Percentiles rank a stretch among this genome's conserved stretches.
Evolutionary conservation across 2,329 filamentous ascomycete genomes (phyloP).

Genomic region (Colletotrichum falcatum): DNA sequence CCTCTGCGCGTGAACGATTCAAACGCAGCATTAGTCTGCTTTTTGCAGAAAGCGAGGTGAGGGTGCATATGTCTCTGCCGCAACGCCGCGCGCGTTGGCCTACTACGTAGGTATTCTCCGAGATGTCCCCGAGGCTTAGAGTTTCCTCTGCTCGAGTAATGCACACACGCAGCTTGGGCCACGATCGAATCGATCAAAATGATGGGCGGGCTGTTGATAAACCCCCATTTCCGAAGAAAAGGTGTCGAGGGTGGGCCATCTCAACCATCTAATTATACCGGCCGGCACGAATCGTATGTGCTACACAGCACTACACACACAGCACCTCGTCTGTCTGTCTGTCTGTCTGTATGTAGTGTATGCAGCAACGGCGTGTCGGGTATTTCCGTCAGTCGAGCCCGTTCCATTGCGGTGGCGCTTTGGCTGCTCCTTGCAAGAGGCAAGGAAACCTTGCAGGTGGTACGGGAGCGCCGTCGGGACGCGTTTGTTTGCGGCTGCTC

Average conservation of each 20-base stretch:
- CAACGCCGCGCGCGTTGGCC: not conserved
- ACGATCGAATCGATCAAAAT: not conserved
- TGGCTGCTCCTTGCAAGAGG: not conserved
- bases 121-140: not conserved
- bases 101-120: too few species aligned
- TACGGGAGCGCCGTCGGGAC: not conserved
- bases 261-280: not conserved
- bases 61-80: not conserved
- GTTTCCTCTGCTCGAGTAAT: constrained; percentile 4
- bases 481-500: not conserved
- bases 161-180: not conserved
- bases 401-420: not conserved
- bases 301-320: too few species aligned
- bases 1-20: not conserved
- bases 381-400: not conserved
- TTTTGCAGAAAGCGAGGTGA: too few species aligned
- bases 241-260: constrained; percentile 1
- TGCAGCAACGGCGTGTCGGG: not conserved
- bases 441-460: constrained; percentile 4
- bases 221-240: not conserved
- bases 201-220: constrained; percentile 5
- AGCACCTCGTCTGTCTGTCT: too few species aligned
- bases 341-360: too few species aligned
- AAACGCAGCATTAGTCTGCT: too few species aligned
- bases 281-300: not conserved